These are phyloP conservation scores for Decorospora gaudefroyi DNA, from an alignment of 2,329 filamentous ascomycete genomes.

Conservation along the genomic window DNA sequence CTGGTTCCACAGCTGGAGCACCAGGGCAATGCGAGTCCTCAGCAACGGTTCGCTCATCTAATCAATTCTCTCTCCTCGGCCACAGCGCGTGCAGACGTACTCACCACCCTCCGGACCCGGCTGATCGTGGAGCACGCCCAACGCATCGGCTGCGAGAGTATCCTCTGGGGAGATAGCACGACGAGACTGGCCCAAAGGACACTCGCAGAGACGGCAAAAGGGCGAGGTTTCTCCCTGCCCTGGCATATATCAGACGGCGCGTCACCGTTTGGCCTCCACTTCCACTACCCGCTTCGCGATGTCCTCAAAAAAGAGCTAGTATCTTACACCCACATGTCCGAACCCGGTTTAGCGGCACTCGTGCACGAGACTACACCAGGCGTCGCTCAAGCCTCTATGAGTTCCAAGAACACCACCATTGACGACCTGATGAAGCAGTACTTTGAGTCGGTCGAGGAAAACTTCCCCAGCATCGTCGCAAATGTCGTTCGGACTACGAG, in stretches of 20 bases:
- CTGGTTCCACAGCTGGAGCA: conserved; percentile 18
- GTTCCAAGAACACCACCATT: conserved; percentile 80
- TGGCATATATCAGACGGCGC: conserved; percentile 80
- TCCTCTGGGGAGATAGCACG: conserved; percentile 85
- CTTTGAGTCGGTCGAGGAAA: conserved; percentile 81
- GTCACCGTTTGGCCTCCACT: conserved; percentile 60
- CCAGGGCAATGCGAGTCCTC: conserved; percentile 4
- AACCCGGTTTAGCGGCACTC: conserved; percentile 55
- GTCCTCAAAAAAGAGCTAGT: conserved; percentile 79
- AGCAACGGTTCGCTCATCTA: conserved; percentile 54
- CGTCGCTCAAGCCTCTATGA: conserved; percentile 53
- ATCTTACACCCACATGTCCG: conserved; percentile 63
- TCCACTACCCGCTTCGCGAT: conserved; percentile 84
- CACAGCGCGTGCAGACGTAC: conserved; percentile 75
- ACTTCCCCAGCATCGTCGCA: conserved; percentile 87
- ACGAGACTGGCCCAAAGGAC: conserved; percentile 85
- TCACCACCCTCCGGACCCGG: conserved; percentile 70
- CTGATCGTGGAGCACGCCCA: conserved; percentile 63
- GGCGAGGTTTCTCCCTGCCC: conserved; percentile 80
- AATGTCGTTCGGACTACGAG: conserved; percentile 94
- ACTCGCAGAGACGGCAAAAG: conserved; percentile 86
- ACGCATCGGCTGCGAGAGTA: conserved; percentile 64
- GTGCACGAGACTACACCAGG: conserved; percentile 38
- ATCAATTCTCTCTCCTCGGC: conserved; percentile 69
- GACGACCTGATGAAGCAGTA: conserved; percentile 89